A percentile compares a stretch with the other conserved stretches of the same genome.
These are phyloP conservation scores for Byssochlamys sp. DNA, from an alignment of 2,329 filamentous ascomycete species.

Conservation along the genomic window DNA sequence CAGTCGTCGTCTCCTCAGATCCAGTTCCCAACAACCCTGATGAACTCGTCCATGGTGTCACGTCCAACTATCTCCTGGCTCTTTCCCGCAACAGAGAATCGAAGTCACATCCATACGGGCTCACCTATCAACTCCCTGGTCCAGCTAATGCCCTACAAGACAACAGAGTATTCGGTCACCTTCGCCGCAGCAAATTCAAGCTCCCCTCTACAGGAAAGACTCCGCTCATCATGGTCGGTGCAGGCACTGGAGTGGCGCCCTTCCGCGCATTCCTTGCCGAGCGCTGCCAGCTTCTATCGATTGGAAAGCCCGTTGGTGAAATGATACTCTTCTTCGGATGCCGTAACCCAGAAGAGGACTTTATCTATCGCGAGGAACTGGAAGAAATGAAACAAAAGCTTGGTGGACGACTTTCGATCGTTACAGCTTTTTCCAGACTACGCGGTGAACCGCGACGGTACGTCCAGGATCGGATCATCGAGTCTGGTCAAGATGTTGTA, in stretches of 20 bases:
- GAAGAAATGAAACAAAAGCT: constrained; percentile 13
- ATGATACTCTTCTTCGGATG: constrained; percentile 38
- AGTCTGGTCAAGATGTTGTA: constrained; percentile 20
- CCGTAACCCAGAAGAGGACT: constrained; percentile 27
- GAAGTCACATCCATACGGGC: constrained; percentile 63
- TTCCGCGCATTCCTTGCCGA: constrained; percentile 38
- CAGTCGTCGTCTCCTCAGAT: constrained; percentile 75
- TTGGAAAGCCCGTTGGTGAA: constrained; percentile 27
- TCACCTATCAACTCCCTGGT: constrained; percentile 71
- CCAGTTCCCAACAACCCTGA: constrained; percentile 58
- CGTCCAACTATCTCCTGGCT: constrained; percentile 85
- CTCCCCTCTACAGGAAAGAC: constrained; percentile 47
- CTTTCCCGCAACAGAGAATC: constrained; percentile 48
- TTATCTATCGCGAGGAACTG: constrained; percentile 25
- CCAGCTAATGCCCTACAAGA: constrained; percentile 87
- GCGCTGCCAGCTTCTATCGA: constrained; percentile 25
- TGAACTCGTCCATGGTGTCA: constrained; percentile 72
- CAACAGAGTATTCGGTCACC: constrained; percentile 77
- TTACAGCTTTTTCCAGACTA: constrained; percentile 21
- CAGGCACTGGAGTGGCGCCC: constrained; percentile 44
- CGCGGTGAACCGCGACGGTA: constrained; percentile 17
- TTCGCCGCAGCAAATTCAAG: constrained; percentile 94
- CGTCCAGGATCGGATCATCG: constrained; percentile 31
- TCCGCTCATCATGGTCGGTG: constrained; percentile 45
- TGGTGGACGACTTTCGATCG: constrained; percentile 10